Conservation (phyloP, 495 filamentous ascomycete genomes). For the Penicillium herquei region DNA sequence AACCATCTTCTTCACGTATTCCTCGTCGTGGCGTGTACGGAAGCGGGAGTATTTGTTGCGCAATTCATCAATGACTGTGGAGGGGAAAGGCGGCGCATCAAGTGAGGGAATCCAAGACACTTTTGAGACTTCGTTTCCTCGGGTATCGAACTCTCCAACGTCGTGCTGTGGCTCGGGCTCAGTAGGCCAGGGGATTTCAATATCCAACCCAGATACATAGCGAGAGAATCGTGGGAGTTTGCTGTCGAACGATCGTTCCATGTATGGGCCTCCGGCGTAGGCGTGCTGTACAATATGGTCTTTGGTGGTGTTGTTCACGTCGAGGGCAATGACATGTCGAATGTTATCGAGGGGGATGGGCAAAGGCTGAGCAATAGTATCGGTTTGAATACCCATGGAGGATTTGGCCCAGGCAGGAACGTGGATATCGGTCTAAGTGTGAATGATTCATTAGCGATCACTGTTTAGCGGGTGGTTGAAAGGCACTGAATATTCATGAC, state of each 20-base stretch:
- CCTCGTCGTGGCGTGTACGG: conserved; percentile 73
- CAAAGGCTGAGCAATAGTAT: conserved; percentile 44
- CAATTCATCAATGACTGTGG: conserved; percentile 78
- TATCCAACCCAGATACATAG: conserved; percentile 44
- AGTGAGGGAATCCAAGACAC: conserved; percentile 74
- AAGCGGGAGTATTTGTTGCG: conserved; percentile 81
- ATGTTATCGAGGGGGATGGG: conserved; percentile 66
- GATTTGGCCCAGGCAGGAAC: conserved; percentile 54
- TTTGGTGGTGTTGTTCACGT: conserved; percentile 57
- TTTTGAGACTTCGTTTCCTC: conserved; percentile 67
- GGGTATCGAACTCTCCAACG: conserved; percentile 65
- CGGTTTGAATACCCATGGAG: conserved; percentile 35
- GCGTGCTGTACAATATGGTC: conserved; percentile 77
- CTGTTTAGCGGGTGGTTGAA: background rate
- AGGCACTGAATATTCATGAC: conserved; percentile 13
- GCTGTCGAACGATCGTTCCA: conserved; percentile 31
- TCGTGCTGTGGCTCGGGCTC: conserved; percentile 35
- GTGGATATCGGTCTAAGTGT: conserved; percentile 52
- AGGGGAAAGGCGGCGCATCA: conserved; percentile 73
- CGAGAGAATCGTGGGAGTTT: conserved; percentile 40
- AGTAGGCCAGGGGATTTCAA: conserved; percentile 73
- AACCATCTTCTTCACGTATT: conserved; percentile 53
- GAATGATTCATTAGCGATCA: conserved; percentile 8
- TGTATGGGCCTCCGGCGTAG: conserved; percentile 32
- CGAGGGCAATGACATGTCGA: conserved; percentile 75